Evolutionary conservation across 306 rosid genomes (phyloP).

Genomic region (Arachis hypogaea): DNA sequence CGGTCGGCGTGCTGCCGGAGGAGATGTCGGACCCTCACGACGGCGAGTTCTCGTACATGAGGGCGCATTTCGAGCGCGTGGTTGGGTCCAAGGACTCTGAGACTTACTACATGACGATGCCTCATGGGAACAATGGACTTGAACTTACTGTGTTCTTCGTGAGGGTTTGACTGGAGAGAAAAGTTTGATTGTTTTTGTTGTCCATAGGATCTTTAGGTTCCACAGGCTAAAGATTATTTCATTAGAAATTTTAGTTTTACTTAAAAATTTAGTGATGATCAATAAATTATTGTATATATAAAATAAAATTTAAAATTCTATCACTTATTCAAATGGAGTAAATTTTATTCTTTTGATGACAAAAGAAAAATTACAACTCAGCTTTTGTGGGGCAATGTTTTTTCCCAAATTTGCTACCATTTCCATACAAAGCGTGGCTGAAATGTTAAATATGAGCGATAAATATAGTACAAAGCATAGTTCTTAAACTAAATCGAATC

Average conservation of each 20-base stretch:
- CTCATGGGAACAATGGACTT: slow-evolving; percentile 66
- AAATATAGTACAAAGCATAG: too few relatives aligned
- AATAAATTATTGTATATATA: too few relatives aligned
- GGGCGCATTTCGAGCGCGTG: slow-evolving; percentile 74
- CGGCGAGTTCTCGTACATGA: slow-evolving; percentile 75
- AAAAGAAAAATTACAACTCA: too few relatives aligned
- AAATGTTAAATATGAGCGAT: too few relatives aligned
- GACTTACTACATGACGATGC: slow-evolving; percentile 84
- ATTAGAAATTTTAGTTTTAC: too few relatives aligned
- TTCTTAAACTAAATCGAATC: too few relatives aligned
- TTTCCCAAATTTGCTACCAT: too few relatives aligned
- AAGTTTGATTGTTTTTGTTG: not conserved
- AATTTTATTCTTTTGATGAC: not conserved
- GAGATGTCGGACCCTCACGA: slow-evolving; percentile 48
- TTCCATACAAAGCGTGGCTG: too few relatives aligned
- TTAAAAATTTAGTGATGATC: too few relatives aligned
- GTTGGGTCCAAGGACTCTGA: slow-evolving; percentile 85
- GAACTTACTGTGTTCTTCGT: slow-evolving; percentile 79
- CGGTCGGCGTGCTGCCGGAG: slow-evolving; percentile 75
- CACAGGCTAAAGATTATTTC: too few relatives aligned
- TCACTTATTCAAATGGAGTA: not conserved
- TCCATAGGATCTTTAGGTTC: too few relatives aligned
- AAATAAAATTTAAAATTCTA: too few relatives aligned
- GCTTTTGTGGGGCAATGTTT: not conserved
- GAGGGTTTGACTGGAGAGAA: slow-evolving; percentile 50